phyloP scores from a whole-genome alignment of 768 basidiomycete species.

The Naganishia antarctica region DNA sequence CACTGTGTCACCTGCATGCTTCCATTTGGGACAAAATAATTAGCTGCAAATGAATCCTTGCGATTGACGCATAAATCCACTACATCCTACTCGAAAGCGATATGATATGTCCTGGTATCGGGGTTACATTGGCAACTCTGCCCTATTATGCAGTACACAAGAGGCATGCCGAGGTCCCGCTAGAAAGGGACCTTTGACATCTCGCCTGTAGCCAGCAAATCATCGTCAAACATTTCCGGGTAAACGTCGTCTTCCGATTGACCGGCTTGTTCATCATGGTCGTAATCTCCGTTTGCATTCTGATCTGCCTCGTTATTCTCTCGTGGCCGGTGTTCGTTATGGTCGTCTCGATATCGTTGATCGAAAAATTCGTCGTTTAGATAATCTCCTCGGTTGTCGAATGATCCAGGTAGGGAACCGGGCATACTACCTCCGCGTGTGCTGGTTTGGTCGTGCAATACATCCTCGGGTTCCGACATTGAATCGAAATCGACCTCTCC shows the following conservation, averaged over 20 bases:
- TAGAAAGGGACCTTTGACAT: slow-evolving; percentile 58
- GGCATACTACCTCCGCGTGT: slow-evolving; percentile 29
- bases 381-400: slow-evolving; percentile 28
- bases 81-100: no score
- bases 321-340: slow-evolving; percentile 17
- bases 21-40: no score
- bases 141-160: no score
- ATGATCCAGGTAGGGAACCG: slow-evolving; percentile 20
- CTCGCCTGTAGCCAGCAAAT: slow-evolving; percentile 71
- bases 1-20: no score
- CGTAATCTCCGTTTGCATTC: background rate
- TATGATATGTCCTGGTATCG: no score
- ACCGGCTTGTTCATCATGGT: slow-evolving; percentile 53
- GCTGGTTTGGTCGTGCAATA: slow-evolving; percentile 22
- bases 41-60: no score
- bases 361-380: slow-evolving; percentile 32
- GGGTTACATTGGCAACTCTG: no score
- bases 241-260: slow-evolving; percentile 58
- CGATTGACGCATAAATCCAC: no score
- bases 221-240: slow-evolving; percentile 67
- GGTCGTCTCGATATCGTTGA: slow-evolving; percentile 16
- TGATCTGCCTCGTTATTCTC: slow-evolving; percentile 13
- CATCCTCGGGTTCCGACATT: slow-evolving; percentile 31
- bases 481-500: slow-evolving; percentile 64
- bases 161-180: no score